These are phyloP conservation scores for Pyrrhoderma noxium DNA, from an alignment of 1,284 basidiomycete species.

Conservation along the genomic window DNA sequence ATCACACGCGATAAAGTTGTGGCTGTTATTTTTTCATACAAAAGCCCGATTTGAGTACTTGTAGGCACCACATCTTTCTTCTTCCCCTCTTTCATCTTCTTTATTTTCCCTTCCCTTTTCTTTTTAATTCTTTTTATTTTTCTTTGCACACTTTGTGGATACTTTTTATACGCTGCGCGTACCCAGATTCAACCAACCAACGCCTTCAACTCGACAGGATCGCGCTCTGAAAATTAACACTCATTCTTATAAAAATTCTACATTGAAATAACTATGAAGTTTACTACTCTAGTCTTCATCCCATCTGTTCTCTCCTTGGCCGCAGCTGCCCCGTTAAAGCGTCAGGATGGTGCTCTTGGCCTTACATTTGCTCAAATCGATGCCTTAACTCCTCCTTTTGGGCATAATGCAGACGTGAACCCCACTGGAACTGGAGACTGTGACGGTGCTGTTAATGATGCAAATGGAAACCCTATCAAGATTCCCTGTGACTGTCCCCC, in stretches of 20 bases:
- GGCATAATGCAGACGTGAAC: slow-evolving; percentile 22
- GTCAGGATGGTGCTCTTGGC: slow-evolving; percentile 17
- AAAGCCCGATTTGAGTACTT: not conserved
- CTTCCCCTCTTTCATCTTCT: slow-evolving; percentile 14
- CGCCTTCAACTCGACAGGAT: slow-evolving; percentile 9
- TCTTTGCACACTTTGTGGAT: slow-evolving; percentile 13
- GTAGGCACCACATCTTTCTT: not conserved
- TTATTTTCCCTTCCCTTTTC: slow-evolving; percentile 17
- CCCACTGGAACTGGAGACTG: slow-evolving; percentile 30
- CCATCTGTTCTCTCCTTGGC: slow-evolving; percentile 31
- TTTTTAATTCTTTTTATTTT: slow-evolving; percentile 24
- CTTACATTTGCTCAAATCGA: slow-evolving; percentile 19
- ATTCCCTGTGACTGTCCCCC: slow-evolving; percentile 37
- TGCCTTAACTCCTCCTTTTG: slow-evolving; percentile 25
- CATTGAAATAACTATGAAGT: slow-evolving; percentile 15
- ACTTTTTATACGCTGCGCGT: slow-evolving; percentile 21
- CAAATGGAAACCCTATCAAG: slow-evolving; percentile 29
- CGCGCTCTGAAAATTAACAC: slow-evolving; percentile 15
- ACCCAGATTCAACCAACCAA: slow-evolving; percentile 18
- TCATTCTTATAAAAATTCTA: slow-evolving; percentile 28
- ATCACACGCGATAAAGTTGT: not conserved
- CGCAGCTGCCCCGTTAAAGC: slow-evolving; percentile 30
- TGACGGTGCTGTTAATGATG: slow-evolving; percentile 28
- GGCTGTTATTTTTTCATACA: not conserved
- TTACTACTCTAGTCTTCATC: slow-evolving; percentile 24